These are phyloP conservation scores for Chlorencoelia australis DNA, from an alignment of 2,329 filamentous ascomycete genomes.

Conservation along the genomic window DNA sequence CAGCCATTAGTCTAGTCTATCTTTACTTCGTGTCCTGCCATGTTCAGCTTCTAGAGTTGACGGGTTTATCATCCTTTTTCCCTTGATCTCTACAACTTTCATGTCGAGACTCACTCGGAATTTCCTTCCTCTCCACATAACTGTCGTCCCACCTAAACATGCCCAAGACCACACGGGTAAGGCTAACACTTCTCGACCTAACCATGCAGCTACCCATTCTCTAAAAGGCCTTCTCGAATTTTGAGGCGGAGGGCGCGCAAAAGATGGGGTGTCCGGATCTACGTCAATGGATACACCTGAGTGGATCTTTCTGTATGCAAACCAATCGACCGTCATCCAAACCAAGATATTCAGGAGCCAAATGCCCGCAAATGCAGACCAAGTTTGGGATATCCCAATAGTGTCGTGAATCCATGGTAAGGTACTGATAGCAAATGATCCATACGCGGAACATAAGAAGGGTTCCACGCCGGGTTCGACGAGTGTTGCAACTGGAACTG, in stretches of 20 bases:
- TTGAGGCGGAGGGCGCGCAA: slow-evolving; percentile 54
- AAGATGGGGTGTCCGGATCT: slow-evolving; percentile 64
- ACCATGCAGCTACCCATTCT: slow-evolving; percentile 74
- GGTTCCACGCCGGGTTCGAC: slow-evolving; percentile 90
- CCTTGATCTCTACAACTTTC: slow-evolving; percentile 52
- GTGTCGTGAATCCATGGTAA: slow-evolving; percentile 50
- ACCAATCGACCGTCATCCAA: slow-evolving; percentile 72
- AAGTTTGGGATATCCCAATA: slow-evolving; percentile 51
- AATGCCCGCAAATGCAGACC: slow-evolving; percentile 51
- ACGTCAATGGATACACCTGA: slow-evolving; percentile 59
- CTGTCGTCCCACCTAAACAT: slow-evolving; percentile 76
- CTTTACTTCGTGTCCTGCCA: slow-evolving; percentile 17
- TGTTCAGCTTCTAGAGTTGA: slow-evolving; percentile 10
- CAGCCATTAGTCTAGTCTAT: slow-evolving; percentile 23
- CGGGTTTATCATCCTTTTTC: not conserved
- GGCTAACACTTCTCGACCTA: slow-evolving; percentile 72
- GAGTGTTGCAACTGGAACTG: slow-evolving; percentile 76
- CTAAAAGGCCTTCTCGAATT: slow-evolving; percentile 44
- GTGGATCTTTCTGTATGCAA: slow-evolving; percentile 65
- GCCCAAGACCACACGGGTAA: slow-evolving; percentile 87
- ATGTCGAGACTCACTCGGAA: slow-evolving; percentile 81
- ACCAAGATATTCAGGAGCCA: slow-evolving; percentile 55
- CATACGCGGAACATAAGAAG: slow-evolving; percentile 71
- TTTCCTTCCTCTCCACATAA: slow-evolving; percentile 74
- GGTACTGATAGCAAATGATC: slow-evolving; percentile 69